These are phyloP conservation scores for Fusarium sambucinum DNA, from an alignment of 2,329 filamentous ascomycete species.

Conservation along the genomic window DNA sequence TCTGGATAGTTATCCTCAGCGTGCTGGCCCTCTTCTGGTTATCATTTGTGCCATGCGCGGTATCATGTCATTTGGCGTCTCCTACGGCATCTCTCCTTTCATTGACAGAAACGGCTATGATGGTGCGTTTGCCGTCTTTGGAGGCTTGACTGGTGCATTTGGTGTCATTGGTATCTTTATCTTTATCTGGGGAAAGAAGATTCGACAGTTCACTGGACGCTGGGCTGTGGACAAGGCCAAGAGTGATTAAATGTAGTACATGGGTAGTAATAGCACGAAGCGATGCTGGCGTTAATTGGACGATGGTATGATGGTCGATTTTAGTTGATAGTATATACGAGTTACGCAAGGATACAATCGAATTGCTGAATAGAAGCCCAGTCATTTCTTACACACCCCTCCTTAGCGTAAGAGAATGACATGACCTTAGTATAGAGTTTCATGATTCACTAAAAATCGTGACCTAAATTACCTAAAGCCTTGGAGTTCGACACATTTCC, in stretches of 20 bases:
- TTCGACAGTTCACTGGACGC: conserved; percentile 5
- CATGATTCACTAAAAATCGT: not conserved
- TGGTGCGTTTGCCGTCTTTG: conserved; percentile 18
- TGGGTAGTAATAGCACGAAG: rapidly evolving
- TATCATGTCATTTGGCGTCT: conserved; percentile 39
- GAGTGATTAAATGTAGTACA: not conserved
- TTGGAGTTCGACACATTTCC: not conserved
- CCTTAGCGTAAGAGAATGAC: not conserved
- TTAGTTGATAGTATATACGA: not conserved
- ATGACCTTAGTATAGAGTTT: not conserved
- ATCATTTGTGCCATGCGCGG: conserved; percentile 43
- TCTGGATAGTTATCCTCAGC: conserved; percentile 40
- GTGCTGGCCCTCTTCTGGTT: conserved; percentile 37
- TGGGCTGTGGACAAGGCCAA: conserved; percentile 24
- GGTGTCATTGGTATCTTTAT: conserved; percentile 18
- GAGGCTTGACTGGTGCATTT: conserved; percentile 20
- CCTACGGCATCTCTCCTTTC: conserved; percentile 39
- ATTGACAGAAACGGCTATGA: conserved; percentile 27
- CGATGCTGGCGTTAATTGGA: not conserved
- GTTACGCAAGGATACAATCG: not conserved
- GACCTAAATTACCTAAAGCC: not conserved
- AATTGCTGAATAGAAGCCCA: not conserved
- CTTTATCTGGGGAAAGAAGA: conserved; percentile 27
- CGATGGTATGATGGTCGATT: not conserved
- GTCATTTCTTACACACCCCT: not conserved